These are phyloP conservation scores for Chaetomiaceae sp. DNA, from an alignment of 2,329 filamentous ascomycete genomes.

Conservation along the genomic window DNA sequence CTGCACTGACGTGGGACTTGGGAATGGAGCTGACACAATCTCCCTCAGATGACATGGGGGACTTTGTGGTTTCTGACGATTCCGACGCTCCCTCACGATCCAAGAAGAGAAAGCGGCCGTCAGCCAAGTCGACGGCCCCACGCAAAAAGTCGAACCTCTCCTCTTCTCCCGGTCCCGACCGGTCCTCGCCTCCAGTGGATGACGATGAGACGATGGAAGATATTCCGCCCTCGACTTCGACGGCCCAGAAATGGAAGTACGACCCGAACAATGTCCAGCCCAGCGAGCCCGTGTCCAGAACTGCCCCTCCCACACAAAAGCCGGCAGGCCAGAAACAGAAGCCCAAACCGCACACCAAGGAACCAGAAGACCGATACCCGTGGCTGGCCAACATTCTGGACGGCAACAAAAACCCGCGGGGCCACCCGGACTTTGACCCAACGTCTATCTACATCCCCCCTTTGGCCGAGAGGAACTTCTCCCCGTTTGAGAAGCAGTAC, in stretches of 20 bases:
- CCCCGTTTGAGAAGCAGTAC: constrained; percentile 95
- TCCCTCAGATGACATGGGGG: constrained; percentile 64
- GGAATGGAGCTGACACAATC: constrained; percentile 2
- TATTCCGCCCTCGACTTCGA: constrained; percentile 55
- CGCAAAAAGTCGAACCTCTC: constrained; percentile 61
- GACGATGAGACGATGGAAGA: constrained; percentile 53
- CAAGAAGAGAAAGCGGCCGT: constrained; percentile 71
- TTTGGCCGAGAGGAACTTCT: constrained; percentile 73
- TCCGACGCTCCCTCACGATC: constrained; percentile 63
- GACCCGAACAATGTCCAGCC: constrained; percentile 45
- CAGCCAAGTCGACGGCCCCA: constrained; percentile 43
- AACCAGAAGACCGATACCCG: constrained; percentile 79
- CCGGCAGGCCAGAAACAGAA: constrained; percentile 37
- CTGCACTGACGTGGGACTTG: background rate
- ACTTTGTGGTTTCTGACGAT: constrained; percentile 84
- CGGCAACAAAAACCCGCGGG: constrained; percentile 72
- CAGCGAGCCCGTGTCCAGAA: constrained; percentile 24
- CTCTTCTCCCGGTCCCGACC: constrained; percentile 31
- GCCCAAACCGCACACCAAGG: constrained; percentile 70
- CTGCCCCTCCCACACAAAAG: constrained; percentile 23
- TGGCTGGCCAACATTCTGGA: constrained; percentile 87
- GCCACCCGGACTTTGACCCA: constrained; percentile 85
- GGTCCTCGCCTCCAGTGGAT: constrained; percentile 31
- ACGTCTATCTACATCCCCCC: constrained; percentile 88
- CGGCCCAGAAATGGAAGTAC: constrained; percentile 76